Base-by-base conservation (phyloP, 371 early-diverging fungal species). In the Blastocladiella emersonii region DNA sequence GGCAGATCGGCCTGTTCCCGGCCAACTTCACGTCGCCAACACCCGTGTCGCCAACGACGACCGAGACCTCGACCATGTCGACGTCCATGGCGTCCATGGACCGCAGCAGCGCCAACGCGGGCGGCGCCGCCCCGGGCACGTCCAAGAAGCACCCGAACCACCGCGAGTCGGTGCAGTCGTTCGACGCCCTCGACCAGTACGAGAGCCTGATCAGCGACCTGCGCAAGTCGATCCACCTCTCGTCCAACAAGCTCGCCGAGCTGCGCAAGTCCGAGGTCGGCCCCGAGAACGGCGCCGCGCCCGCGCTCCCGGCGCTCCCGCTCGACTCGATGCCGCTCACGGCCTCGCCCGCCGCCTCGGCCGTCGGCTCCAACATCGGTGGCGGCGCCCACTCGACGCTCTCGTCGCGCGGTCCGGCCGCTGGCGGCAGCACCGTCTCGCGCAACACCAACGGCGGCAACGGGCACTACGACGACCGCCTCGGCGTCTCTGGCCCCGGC, bases 1-100 rank as follows among this genome's bases (percentile, higher is more conserved):
- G 76, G 39, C 53, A 68, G 15, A 56, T 61, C 6, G 76, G 76
- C 30, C 64, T 76, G 36, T 76, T 76, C 51, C 76, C 76, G 27
- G 62, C 34, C 45, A 74, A 70, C 69, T 74, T 70, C 62, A 62
- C 43, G 17, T 68, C 45, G 67, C 70, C 19, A 36, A 56, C 48
- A 66, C 70, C 30, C 56, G 65, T 23, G 13, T 59, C 59, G 49
- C 62, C 36, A 56, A 61, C 66, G 27, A 56, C 34, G 4, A 30
- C 53, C 27, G 53, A 51, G 49, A 51, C 45, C 17, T 62, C 48
- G 23, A 21, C 60, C 19, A 27, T 3, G 51, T 56, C 51, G 45
- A 36, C 45, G 41, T 43, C 30, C 36, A 0, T 39, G 15, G 55
- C 13, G 60, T 3, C 0, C 35, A 23, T 8, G 19, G 34, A 25